Evolutionary conservation across 805 yeast species (phyloP).

Genomic region (Ogataea zsoltii): DNA sequence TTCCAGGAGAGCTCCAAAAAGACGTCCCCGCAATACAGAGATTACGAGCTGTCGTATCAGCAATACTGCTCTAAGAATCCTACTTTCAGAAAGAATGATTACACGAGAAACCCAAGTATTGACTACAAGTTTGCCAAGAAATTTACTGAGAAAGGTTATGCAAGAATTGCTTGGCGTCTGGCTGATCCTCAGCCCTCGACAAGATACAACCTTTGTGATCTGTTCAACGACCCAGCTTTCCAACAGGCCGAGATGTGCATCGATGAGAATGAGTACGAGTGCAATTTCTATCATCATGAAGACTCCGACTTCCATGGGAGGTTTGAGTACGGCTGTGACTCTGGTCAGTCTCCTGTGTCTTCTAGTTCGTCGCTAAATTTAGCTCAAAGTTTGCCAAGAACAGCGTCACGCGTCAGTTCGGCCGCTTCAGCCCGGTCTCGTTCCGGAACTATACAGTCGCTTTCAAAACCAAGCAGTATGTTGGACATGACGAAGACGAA

Average conservation of each 20-base stretch:
- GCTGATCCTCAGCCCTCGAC: slow-evolving; percentile 61
- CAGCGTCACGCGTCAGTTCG: slow-evolving; percentile 11
- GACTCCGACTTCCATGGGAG: slow-evolving; percentile 20
- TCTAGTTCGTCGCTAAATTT: slow-evolving; percentile 16
- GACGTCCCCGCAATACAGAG: slow-evolving; percentile 54
- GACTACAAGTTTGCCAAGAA: slow-evolving; percentile 71
- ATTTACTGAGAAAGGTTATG: slow-evolving; percentile 59
- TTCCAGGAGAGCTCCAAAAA: slow-evolving; percentile 52
- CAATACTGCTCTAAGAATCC: slow-evolving; percentile 35
- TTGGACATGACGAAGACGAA: slow-evolving; percentile 17
- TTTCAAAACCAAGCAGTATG: slow-evolving; percentile 12
- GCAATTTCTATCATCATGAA: slow-evolving; percentile 27
- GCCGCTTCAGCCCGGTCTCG: slow-evolving; percentile 20
- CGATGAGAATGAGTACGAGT: slow-evolving; percentile 42
- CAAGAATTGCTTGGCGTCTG: slow-evolving; percentile 78
- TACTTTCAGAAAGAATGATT: slow-evolving; percentile 50
- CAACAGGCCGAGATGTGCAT: slow-evolving; percentile 61
- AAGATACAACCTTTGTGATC: slow-evolving; percentile 58
- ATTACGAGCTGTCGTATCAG: slow-evolving; percentile 44
- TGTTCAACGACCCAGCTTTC: slow-evolving; percentile 72
- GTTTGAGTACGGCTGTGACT: slow-evolving; percentile 23
- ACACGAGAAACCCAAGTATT: slow-evolving; percentile 61
- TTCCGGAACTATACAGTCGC: slow-evolving; percentile 14
- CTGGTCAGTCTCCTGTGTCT: slow-evolving; percentile 4
- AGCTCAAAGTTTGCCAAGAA: slow-evolving; percentile 2